Evolutionary conservation across 75 land plant genomes (phyloP).

Genomic region (Selaginella tamariscina): DNA sequence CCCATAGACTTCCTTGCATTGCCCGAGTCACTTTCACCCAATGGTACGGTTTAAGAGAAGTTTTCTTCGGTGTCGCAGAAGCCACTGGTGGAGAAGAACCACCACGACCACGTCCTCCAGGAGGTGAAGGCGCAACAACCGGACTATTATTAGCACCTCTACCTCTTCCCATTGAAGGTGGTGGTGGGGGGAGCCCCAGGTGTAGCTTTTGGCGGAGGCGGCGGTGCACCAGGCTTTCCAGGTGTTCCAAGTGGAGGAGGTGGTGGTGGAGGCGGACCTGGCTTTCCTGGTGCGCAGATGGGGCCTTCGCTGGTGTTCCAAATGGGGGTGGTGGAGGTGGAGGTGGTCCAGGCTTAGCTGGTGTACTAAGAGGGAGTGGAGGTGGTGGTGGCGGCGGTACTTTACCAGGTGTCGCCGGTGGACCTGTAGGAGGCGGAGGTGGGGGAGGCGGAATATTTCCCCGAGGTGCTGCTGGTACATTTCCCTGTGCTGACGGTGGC

Average conservation of each 20-base stretch:
- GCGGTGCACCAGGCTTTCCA: not conserved
- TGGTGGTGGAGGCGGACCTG: not conserved
- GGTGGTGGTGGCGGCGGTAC: not conserved
- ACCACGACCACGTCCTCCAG: constrained; percentile 24
- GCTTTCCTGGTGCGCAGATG: no score
- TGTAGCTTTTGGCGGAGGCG: no score
- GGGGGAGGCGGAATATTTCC: not conserved
- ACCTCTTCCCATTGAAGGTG: constrained; percentile 6
- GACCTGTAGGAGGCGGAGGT: constrained; percentile 10
- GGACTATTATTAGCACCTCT: constrained; percentile 21
- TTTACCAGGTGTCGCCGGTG: constrained; percentile 19
- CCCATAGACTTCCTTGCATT: constrained; percentile 96
- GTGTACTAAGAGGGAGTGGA: not conserved
- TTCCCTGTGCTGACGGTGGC: not conserved
- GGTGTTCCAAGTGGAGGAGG: not conserved
- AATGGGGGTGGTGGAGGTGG: constrained; percentile 24
- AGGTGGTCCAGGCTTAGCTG: constrained; percentile 38
- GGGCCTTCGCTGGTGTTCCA: constrained; percentile 24
- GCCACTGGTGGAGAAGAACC: constrained; percentile 6
- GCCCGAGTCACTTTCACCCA: constrained; percentile 99
- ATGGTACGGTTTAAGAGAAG: constrained; percentile 76
- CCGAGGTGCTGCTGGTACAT: not conserved
- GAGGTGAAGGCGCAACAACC: constrained; percentile 36
- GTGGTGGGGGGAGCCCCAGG: no score
- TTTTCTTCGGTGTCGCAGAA: constrained; percentile 38